Conservation (phyloP, 2,329 filamentous ascomycete genomes). For the Hymenoscyphus salicellus region DNA sequence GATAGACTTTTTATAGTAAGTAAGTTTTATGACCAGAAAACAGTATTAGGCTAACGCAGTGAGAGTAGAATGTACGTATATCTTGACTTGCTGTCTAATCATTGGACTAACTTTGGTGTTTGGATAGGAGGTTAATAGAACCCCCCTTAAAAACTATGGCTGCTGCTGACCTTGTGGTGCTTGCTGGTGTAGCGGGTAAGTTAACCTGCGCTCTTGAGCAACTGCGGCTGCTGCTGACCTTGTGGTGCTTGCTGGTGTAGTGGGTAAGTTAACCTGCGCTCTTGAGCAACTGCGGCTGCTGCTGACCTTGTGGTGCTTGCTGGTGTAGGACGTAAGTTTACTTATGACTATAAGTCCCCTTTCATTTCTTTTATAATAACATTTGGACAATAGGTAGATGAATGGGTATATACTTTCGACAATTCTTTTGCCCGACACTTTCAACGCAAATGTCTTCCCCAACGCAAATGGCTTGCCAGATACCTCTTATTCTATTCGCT, state of each 20-base stretch:
- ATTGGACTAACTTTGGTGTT: not conserved
- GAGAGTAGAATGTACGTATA: not conserved
- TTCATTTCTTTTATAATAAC: not conserved
- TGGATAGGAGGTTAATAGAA: not conserved
- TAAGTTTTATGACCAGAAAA: not conserved
- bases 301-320: conserved; percentile 1
- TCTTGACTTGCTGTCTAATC: not conserved
- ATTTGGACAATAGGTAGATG: not conserved
- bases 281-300: too few relatives aligned
- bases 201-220: not conserved
- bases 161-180: too few relatives aligned
- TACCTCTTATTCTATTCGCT: not conserved
- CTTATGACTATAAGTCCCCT: too few relatives aligned
- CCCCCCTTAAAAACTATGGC: not conserved
- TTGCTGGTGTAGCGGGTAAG: not conserved
- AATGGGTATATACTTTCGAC: not conserved
- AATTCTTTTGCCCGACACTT: not conserved
- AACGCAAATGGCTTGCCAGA: not conserved
- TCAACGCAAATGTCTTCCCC: too few relatives aligned
- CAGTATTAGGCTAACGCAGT: not conserved
- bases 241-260: conserved; percentile 1
- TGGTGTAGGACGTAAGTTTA: too few relatives aligned
- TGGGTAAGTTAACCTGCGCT: not conserved
- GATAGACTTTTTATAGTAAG: not conserved
- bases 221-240: not conserved